A percentile compares a stretch with the other conserved stretches of the same genome.
Conservation (phyloP, 2,329 filamentous ascomycete genomes). For the Cladorrhinum sp. region DNA sequence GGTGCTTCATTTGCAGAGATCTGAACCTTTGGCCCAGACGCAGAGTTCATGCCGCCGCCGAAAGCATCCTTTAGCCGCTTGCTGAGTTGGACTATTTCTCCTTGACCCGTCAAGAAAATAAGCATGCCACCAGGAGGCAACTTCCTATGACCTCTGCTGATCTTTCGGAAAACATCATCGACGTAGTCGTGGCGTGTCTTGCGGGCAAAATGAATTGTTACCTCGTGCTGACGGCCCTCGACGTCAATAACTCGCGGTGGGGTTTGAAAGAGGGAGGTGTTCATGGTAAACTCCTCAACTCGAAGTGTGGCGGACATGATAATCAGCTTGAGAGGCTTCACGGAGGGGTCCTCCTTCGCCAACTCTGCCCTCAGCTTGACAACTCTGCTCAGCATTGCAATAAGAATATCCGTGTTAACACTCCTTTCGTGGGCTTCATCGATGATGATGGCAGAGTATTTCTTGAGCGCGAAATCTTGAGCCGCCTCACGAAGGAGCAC, state of each 20-base stretch:
- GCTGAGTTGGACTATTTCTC: constrained; percentile 82
- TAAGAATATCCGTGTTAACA: constrained; percentile 96
- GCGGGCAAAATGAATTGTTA: constrained; percentile 84
- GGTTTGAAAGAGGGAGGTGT: constrained; percentile 71
- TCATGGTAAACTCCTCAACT: constrained; percentile 86
- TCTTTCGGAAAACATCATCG: constrained; percentile 84
- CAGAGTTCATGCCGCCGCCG: constrained; percentile 54
- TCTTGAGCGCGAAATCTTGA: constrained; percentile 80
- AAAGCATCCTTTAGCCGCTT: constrained; percentile 71
- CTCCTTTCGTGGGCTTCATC: constrained; percentile 97
- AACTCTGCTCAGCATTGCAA: constrained; percentile 92
- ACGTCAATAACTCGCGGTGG: constrained; percentile 83
- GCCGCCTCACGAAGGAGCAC: constrained; percentile 88
- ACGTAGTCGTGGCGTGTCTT: constrained; percentile 83
- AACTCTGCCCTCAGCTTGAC: constrained; percentile 78
- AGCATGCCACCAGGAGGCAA: constrained; percentile 87
- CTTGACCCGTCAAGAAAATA: constrained; percentile 90
- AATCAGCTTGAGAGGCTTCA: constrained; percentile 82
- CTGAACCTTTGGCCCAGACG: constrained; percentile 63
- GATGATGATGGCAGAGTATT: constrained; percentile 91
- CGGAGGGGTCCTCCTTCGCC: constrained; percentile 64
- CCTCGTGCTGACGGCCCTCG: constrained; percentile 87
- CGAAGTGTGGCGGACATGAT: constrained; percentile 97
- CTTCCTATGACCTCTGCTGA: constrained; percentile 82
- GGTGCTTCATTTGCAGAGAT: constrained; percentile 75